phyloP scores from a whole-genome alignment of 768 basidiomycete genomes.

The Hirschioporus abietinus region DNA sequence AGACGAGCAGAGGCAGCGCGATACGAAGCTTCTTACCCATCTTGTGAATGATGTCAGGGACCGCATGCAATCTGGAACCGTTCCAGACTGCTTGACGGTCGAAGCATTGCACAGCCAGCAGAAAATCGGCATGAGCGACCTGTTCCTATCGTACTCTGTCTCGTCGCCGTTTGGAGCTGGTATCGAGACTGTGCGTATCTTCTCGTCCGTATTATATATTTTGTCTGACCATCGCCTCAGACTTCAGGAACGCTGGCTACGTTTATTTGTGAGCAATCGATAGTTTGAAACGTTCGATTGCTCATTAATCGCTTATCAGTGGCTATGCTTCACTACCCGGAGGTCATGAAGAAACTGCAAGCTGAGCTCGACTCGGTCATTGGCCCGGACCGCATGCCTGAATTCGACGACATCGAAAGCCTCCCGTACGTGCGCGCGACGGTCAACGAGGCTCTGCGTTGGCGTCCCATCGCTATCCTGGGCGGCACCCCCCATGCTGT shows the following conservation, averaged over 20 bases:
- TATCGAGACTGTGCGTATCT: constrained; percentile 35
- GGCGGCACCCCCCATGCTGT: constrained; percentile 20
- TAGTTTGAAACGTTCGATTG: neutral
- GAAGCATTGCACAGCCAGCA: neutral
- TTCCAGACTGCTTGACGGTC: constrained; percentile 21
- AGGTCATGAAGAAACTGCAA: constrained; percentile 10
- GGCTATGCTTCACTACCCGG: constrained; percentile 26
- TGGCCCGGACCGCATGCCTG: constrained; percentile 10
- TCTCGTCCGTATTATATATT: neutral
- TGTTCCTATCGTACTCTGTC: constrained; percentile 40
- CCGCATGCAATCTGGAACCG: constrained; percentile 34
- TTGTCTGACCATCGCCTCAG: constrained; percentile 12
- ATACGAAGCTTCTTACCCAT: constrained; percentile 35
- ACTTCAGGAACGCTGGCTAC: constrained; percentile 18
- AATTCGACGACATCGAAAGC: constrained; percentile 8
- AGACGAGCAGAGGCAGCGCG: constrained; percentile 30
- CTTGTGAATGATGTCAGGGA: constrained; percentile 38
- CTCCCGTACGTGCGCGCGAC: constrained; percentile 24
- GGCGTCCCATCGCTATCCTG: constrained; percentile 16
- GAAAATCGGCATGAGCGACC: constrained; percentile 31
- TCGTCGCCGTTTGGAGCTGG: constrained; percentile 44
- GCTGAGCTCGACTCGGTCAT: constrained; percentile 10
- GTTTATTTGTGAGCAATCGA: constrained; percentile 26
- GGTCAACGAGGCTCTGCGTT: constrained; percentile 28
- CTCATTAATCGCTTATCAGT: constrained; percentile 14